Evolutionary conservation across 1,284 basidiomycete genomes (phyloP).

Genomic region (Microbotryum lychnidis-dioicae): DNA sequence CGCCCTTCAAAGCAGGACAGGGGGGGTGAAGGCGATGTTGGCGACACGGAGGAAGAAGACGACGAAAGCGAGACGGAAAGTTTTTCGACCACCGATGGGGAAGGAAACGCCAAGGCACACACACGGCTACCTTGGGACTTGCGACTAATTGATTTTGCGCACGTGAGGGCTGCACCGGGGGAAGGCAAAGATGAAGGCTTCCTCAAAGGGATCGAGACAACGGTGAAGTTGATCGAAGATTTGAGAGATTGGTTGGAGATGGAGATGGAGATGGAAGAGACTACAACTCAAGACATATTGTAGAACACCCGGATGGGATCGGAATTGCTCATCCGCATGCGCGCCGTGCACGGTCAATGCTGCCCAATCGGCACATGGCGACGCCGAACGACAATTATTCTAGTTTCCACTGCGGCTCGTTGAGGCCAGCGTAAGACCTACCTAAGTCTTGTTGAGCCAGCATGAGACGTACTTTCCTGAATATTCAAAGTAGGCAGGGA

Average conservation of each 20-base stretch:
- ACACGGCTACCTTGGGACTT: constrained; percentile 55
- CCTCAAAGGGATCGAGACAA: constrained; percentile 59
- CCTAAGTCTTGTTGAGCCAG: too few species aligned
- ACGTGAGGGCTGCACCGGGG: constrained; percentile 63
- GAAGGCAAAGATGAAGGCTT: constrained; percentile 72
- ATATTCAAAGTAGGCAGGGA: too few species aligned
- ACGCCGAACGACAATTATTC: too few species aligned
- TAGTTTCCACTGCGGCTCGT: too few species aligned
- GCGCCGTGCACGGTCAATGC: too few species aligned
- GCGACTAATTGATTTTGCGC: constrained; percentile 89
- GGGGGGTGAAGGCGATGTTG: constrained; percentile 18
- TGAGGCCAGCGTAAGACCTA: too few species aligned
- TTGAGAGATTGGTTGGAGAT: constrained; percentile 35
- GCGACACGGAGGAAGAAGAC: constrained; percentile 27
- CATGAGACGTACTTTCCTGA: too few species aligned
- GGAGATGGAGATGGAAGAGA: too few species aligned
- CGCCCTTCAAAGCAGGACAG: constrained; percentile 19
- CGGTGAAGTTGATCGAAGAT: constrained; percentile 53
- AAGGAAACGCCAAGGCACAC: constrained; percentile 39
- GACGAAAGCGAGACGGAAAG: constrained; percentile 36
- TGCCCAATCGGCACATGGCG: too few species aligned
- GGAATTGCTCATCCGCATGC: too few species aligned
- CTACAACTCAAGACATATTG: too few species aligned
- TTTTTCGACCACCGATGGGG: constrained; percentile 34
- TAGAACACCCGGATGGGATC: too few species aligned